A percentile compares a stretch with the other conserved stretches of the same genome.
Evolutionary conservation across 306 rosid species (phyloP).

Genomic region (Quercus gilva): DNA sequence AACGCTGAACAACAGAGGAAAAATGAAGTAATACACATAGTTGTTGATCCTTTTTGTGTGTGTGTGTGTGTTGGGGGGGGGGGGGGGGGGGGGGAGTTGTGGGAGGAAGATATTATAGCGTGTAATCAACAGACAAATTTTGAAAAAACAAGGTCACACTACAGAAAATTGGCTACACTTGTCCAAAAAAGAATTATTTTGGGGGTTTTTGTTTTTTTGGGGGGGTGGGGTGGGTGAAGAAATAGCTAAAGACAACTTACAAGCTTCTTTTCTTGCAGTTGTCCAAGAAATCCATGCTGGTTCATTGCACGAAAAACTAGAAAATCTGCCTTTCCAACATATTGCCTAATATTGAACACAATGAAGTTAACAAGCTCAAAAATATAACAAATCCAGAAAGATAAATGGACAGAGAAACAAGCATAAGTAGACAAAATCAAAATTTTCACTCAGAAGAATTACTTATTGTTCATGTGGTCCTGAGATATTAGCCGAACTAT

Average conservation of each 20-base stretch:
- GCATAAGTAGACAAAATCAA: conserved; percentile 5
- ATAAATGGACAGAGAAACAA: not conserved
- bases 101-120: no score
- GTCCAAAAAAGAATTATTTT: no score
- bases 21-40: not conserved
- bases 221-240: not conserved
- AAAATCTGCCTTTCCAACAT: conserved; percentile 94
- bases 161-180: no score
- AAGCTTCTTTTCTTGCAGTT: conserved; percentile 94
- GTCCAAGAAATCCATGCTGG: conserved; percentile 90
- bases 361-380: conserved; percentile 17
- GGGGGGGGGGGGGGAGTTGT: no score
- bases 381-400: conserved; percentile 9
- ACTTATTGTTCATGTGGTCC: conserved; percentile 98
- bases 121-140: no score
- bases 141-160: no score
- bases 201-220: not conserved
- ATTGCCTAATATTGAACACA: conserved; percentile 64
- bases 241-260: conserved; percentile 42
- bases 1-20: not conserved
- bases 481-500: conserved; percentile 94
- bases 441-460: conserved; percentile 23
- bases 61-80: not conserved
- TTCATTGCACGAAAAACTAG: conserved; percentile 93
- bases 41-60: no score